Evolutionary conservation across 2,329 filamentous ascomycete genomes (phyloP).

Genomic region (Ophiocordyceps camponoti-saundersi): DNA sequence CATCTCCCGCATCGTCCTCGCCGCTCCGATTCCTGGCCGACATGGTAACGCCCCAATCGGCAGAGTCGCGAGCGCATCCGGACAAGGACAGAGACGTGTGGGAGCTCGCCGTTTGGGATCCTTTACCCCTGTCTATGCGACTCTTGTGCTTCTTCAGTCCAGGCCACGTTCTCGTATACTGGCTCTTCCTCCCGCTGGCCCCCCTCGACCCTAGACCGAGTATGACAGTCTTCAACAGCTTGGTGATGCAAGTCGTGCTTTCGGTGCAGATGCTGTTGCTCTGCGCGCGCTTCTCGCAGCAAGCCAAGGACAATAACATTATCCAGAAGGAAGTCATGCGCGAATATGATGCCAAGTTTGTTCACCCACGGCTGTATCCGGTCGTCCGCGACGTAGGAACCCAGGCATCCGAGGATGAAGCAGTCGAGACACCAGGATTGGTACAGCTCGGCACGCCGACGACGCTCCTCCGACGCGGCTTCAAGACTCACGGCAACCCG

Average conservation of each 20-base stretch:
- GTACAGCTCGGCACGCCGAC: slow-evolving; percentile 35
- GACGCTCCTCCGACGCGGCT: slow-evolving; percentile 54
- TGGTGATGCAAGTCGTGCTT: slow-evolving; percentile 59
- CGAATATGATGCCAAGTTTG: slow-evolving; percentile 92
- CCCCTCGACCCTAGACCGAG: slow-evolving; percentile 66
- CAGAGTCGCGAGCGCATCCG: slow-evolving; percentile 72
- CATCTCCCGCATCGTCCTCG: slow-evolving; percentile 60
- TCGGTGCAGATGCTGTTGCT: slow-evolving; percentile 63
- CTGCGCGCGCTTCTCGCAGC: slow-evolving; percentile 59
- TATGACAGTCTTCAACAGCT: slow-evolving; percentile 66
- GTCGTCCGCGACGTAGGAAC: slow-evolving; percentile 63
- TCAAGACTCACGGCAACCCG: slow-evolving; percentile 68
- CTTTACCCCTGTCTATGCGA: slow-evolving; percentile 63
- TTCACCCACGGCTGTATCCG: slow-evolving; percentile 76
- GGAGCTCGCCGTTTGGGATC: slow-evolving; percentile 91
- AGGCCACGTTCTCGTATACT: slow-evolving; percentile 80
- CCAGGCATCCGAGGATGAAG: slow-evolving; percentile 45
- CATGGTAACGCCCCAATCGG: slow-evolving; percentile 49
- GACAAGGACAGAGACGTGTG: slow-evolving; percentile 76
- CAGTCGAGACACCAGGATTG: slow-evolving; percentile 22
- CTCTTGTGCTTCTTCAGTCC: slow-evolving; percentile 88
- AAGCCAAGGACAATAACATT: slow-evolving; percentile 67
- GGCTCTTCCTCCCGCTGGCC: slow-evolving; percentile 66
- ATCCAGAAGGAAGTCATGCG: slow-evolving; percentile 85
- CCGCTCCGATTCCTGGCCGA: slow-evolving; percentile 60